Conservation (phyloP, 2,329 filamentous ascomycete species). For the Penicillium polonicum region DNA sequence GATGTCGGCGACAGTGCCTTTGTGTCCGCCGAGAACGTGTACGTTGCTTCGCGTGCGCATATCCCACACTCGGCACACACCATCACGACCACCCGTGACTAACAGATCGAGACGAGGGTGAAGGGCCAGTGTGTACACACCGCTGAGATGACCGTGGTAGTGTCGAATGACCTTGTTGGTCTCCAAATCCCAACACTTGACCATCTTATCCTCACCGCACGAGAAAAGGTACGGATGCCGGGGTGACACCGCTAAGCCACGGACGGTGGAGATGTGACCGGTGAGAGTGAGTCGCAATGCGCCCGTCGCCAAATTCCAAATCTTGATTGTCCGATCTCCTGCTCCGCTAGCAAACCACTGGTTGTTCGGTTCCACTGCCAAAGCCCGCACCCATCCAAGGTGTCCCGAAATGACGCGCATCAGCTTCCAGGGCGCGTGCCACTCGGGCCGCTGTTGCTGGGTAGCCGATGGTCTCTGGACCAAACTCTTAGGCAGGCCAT, state of each 20-base stretch:
- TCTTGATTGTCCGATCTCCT: constrained; percentile 95
- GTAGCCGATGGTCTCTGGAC: constrained; percentile 62
- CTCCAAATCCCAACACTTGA: constrained; percentile 99
- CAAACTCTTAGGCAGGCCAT: constrained; percentile 57
- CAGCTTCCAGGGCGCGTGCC: constrained; percentile 98
- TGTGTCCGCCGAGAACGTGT: constrained; percentile 88
- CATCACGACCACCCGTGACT: constrained; percentile 91
- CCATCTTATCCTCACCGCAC: constrained; percentile 99
- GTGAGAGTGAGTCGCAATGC: constrained; percentile 82
- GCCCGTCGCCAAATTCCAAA: constrained; percentile 93
- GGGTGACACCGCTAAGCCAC: constrained; percentile 86
- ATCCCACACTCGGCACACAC: constrained; percentile 94
- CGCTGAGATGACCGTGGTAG: constrained; percentile 94
- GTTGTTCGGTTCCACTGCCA: constrained; percentile 93
- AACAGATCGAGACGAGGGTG: constrained; percentile 94
- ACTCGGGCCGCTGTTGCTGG: constrained; percentile 75
- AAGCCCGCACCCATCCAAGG: constrained; percentile 84
- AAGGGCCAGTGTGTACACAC: constrained; percentile 89
- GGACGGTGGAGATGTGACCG: constrained; percentile 89
- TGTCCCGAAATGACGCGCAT: constrained; percentile 97
- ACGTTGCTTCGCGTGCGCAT: constrained; percentile 96
- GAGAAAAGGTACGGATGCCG: constrained; percentile 96
- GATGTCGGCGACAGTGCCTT: constrained; percentile 82
- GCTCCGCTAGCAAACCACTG: constrained; percentile 97
- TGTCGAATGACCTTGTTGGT: constrained; percentile 99